Evolutionary conservation across 1,284 basidiomycete species (phyloP).

Genomic region (Cryptococcus wingfieldii): DNA sequence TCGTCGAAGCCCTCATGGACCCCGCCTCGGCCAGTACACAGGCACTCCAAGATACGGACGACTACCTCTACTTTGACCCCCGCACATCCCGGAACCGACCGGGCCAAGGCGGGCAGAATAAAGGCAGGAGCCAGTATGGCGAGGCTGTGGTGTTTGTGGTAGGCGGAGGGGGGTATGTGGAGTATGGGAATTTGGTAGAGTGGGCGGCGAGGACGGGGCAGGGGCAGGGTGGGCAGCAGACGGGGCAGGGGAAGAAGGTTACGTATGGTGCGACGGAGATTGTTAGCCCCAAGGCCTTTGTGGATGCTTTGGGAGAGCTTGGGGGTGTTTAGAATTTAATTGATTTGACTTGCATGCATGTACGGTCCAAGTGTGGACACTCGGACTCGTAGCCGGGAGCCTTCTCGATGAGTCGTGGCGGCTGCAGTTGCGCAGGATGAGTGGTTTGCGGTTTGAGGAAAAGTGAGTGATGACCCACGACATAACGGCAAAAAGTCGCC

Average conservation of each 20-base stretch:
- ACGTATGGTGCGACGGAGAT: slow-evolving; percentile 97
- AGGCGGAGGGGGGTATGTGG: slow-evolving; percentile 94
- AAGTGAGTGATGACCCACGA: no score
- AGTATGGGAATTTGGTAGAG: slow-evolving; percentile 92
- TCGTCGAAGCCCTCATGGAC: slow-evolving; percentile 96
- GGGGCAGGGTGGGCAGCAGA: slow-evolving; percentile 30
- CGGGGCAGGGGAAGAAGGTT: slow-evolving; percentile 57
- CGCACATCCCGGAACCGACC: slow-evolving; percentile 60
- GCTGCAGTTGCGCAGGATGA: no score
- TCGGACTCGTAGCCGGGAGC: no score
- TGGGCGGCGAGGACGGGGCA: slow-evolving; percentile 63
- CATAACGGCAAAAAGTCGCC: no score
- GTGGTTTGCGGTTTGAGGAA: no score
- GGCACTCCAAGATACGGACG: slow-evolving; percentile 92
- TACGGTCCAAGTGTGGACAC: no score
- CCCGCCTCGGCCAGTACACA: slow-evolving; percentile 85
- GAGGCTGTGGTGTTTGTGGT: slow-evolving; percentile 94
- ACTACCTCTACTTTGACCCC: slow-evolving; percentile 92
- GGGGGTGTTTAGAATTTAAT: slow-evolving; percentile 19
- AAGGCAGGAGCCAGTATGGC: slow-evolving; percentile 59
- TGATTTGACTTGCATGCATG: neutral
- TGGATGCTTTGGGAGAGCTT: slow-evolving; percentile 50
- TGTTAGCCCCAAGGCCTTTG: slow-evolving; percentile 79
- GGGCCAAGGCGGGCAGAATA: slow-evolving; percentile 14
- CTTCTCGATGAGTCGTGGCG: no score